Base-by-base conservation (phyloP, 148 eudicot species). In the Linanthus parryae region DNA sequence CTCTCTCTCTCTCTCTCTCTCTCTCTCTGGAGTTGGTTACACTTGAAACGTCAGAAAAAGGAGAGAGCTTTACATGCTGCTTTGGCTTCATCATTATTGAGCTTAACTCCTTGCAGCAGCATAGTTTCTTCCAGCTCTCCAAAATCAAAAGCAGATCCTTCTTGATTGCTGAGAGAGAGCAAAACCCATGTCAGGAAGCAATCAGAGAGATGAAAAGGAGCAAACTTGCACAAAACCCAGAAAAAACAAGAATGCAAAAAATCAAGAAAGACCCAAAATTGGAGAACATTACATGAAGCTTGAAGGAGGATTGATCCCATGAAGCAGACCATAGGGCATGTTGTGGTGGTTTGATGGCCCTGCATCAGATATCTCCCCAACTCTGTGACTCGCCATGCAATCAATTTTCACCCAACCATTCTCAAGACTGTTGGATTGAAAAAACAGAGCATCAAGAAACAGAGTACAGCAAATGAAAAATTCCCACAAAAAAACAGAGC, bases 101-200 rank as follows among this genome's bases (percentile, higher is more conserved):
- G 62, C 75, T 64, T 75, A 33, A 81, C 72, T 57, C 90, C 90
- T 70, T 82, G 98, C 48, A 87, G 79, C 21, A 67, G 85, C 54
- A 92, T 77, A 44, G 96, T 95, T 66, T 84, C 85, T 58, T 92
- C 96, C 19, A 92, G 85, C 82, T 80, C 99, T 37, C 96, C 96
- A 78, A 92, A 92, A 82, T 77, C 95, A 84, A 92, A 88, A 43
- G 77, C 33, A 27, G 88, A 68, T 74, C 96, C 85, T 73, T 78
- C 91, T 82, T 79, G 94, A 65, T 88, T 80, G 16, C 95, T 92
- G 75, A 39, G 28, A 58, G 44, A 12, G 9, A 36, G 27, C 48
- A 40, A 4, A 45, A 64, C 44, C 24, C 55, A 45, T 36, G 34
- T 39, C 48, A 68, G 37, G 48, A 52, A 37, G 8, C 2, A 46